Evolutionary conservation across 805 yeast genomes (phyloP).

Genomic region (Saturnispora sekii): DNA sequence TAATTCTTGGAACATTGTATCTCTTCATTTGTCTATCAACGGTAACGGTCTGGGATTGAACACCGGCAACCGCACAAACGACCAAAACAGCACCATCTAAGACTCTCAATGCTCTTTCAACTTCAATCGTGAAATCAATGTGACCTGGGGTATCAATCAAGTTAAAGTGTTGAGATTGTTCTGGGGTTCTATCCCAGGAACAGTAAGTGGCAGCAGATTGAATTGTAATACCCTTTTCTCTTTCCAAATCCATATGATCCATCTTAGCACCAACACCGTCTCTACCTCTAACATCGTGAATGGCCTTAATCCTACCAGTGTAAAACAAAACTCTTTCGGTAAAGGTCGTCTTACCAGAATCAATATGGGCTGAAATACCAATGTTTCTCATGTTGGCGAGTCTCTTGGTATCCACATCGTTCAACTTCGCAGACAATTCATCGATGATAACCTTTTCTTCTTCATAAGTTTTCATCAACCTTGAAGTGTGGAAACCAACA

Average conservation of each 20-base stretch:
- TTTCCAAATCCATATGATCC: constrained; percentile 98
- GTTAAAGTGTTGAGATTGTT: constrained; percentile 68
- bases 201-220: constrained; percentile 99
- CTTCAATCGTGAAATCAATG: constrained; percentile 97
- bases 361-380: constrained; percentile 97
- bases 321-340: constrained; percentile 94
- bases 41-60: constrained; percentile 96
- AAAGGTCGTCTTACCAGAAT: constrained; percentile 96
- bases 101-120: constrained; percentile 96
- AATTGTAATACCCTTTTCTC: constrained; percentile 97
- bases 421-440: constrained; percentile 38
- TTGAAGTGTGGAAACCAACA: constrained; percentile 29
- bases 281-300: constrained; percentile 93
- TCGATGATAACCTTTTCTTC: constrained; percentile 67
- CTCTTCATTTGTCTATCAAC: constrained; percentile 99
- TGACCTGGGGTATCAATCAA: constrained; percentile 98
- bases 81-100: constrained; percentile 97
- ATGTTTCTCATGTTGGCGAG: constrained; percentile 72
- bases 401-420: constrained; percentile 42
- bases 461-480: constrained; percentile 38
- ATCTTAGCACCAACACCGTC: constrained; percentile 98
- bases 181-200: constrained; percentile 75
- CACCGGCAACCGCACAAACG: constrained; percentile 98
- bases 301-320: constrained; percentile 94
- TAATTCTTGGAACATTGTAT: constrained; percentile 92